phyloP scores from a whole-genome alignment of 768 basidiomycete genomes.

The Hericium erinaceus region DNA sequence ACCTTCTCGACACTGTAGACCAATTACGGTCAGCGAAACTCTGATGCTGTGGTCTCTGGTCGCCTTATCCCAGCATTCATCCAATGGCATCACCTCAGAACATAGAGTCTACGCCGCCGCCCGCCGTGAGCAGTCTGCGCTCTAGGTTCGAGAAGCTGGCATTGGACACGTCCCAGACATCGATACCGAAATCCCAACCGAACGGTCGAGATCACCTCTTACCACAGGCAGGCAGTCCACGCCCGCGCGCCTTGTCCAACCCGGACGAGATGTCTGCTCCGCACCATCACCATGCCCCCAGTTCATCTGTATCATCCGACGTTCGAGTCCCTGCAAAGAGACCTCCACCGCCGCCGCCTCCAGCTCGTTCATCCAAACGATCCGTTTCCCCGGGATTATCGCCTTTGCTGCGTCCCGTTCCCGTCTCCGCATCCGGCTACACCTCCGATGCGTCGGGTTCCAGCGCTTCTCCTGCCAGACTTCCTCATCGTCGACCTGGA shows the following conservation, averaged over 20 bases:
- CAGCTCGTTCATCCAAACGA: not conserved
- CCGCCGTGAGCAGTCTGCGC: conserved; percentile 60
- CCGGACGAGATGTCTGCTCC: not conserved
- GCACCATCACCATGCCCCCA: not conserved
- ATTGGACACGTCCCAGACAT: conserved; percentile 23
- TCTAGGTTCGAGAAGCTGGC: conserved; percentile 68
- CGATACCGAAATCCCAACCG: too few species aligned
- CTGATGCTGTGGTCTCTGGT: not conserved
- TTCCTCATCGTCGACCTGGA: not conserved
- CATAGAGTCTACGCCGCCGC: conserved; percentile 26
- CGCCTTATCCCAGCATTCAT: not conserved
- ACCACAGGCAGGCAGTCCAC: not conserved
- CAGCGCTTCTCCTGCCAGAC: not conserved
- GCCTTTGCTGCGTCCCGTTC: not conserved
- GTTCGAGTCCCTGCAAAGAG: not conserved
- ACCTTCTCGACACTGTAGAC: not conserved
- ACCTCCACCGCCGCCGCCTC: not conserved
- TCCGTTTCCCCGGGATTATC: not conserved
- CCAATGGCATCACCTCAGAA: not conserved
- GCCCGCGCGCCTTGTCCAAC: not conserved
- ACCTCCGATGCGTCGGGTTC: not conserved
- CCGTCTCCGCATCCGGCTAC: not conserved
- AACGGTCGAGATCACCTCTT: too few species aligned
- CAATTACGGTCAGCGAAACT: not conserved
- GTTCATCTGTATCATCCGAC: not conserved